Base-by-base conservation (phyloP, 2,329 filamentous ascomycete species). In the Chaetoscypha palmicola region DNA sequence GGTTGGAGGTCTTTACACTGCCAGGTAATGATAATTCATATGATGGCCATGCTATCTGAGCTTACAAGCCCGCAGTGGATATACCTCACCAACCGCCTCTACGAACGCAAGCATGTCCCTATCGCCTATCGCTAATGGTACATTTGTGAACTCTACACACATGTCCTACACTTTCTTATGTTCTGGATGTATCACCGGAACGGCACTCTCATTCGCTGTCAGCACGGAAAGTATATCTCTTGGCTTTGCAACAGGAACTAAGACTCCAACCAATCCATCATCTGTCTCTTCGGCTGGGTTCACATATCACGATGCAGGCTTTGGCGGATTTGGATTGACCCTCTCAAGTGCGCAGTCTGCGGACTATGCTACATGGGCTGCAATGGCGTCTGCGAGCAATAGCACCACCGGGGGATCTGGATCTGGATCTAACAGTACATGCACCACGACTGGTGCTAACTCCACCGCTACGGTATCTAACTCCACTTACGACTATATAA, bases 401-500 rank as follows among this genome's bases (percentile, higher is more conserved):
- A 42, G 26, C 5, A 30, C 33, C 8, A 20, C 11, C n/a, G 10
- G 14, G 12, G 20, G 12, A 9, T 40, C 33, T 8, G 20, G 26
- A 20, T 16, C 22, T 14, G 17, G n/a, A 9, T 38, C 39, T 3
- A 47, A 50, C 36, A 45, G 43, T 4, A 49, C 50, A 8, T 51
- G 48, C 32, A 35, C 49, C 5, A 36, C 43, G 2, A 21, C 37
- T 1, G 22, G 43, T 12, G 38, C 48, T 5, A 45, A 48, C 21
- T 38, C 38, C n/a, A 51, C 50, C n/a, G 14, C 49, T 5, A 52
- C 39, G 16, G 45, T 56, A 3, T 51, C 54, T 16, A 54, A 49
- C 32, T 37, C 43, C 1, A 49, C 71, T 0, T 81, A 73, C 53
- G 79, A 83, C 58, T 83, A 82, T 62, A 76, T 83, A 41, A 68